Percentiles rank a stretch among this genome's conserved stretches.
phyloP scores from a whole-genome alignment of 768 basidiomycete genomes.

The Boletales sp. region DNA sequence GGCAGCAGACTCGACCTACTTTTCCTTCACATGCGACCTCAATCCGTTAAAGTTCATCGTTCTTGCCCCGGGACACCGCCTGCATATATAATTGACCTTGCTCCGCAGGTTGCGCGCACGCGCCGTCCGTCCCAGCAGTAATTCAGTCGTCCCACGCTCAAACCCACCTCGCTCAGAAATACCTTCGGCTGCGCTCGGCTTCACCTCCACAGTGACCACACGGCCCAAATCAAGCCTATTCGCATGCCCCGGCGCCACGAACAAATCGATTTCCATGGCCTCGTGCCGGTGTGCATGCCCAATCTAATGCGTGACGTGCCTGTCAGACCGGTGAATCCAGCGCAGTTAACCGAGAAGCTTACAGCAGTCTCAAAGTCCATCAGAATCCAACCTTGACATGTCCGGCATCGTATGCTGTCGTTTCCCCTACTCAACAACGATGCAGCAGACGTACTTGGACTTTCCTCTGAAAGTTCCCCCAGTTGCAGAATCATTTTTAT shows the following conservation, averaged over 20 bases:
- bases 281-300: conserved; percentile 67
- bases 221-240: no score
- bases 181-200: no score
- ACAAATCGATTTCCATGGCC: conserved; percentile 40
- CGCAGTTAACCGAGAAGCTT: conserved; percentile 13
- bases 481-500: conserved; percentile 37
- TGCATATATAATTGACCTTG: conserved; percentile 46
- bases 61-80: conserved; percentile 41
- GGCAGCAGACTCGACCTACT: conserved; percentile 37
- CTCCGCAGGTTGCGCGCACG: conserved; percentile 30
- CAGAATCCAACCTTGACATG: conserved; percentile 47
- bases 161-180: conserved; percentile 7
- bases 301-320: conserved; percentile 33
- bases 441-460: conserved; percentile 15
- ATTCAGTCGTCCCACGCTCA: conserved; percentile 20
- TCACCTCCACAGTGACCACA: no score
- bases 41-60: conserved; percentile 53
- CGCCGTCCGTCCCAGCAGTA: conserved; percentile 15
- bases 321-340: neutral
- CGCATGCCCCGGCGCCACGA: neutral
- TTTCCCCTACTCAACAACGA: conserved; percentile 18
- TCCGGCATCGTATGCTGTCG: conserved; percentile 40
- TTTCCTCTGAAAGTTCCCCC: conserved; percentile 29
- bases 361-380: conserved; percentile 50
- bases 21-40: conserved; percentile 58